Conservation (phyloP, 352 stramenopile species). For the Blastocystis sp. region DNA sequence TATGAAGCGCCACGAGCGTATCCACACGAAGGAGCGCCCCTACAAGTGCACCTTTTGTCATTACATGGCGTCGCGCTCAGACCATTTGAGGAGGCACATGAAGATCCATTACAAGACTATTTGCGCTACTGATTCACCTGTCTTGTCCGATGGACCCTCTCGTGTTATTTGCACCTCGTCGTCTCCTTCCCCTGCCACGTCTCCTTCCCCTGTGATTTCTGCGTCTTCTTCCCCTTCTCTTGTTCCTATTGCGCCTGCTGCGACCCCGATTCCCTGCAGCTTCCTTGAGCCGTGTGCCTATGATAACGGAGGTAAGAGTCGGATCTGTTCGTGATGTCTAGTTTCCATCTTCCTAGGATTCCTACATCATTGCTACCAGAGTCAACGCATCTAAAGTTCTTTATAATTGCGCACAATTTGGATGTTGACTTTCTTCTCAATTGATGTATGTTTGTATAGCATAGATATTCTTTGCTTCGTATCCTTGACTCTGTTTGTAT, state of each 20-base stretch:
- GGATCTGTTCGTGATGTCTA: neutral
- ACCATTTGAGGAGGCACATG: conserved; percentile 52
- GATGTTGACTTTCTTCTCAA: neutral
- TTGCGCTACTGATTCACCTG: neutral
- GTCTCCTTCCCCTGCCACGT: neutral
- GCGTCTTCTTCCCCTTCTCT: conserved; percentile 42
- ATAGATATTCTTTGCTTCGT: neutral
- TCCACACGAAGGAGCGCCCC: conserved; percentile 53
- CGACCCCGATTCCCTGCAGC: neutral
- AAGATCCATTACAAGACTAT: conserved; percentile 53
- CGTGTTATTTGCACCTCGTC: neutral
- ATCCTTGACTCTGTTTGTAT: neutral
- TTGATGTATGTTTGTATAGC: conserved; percentile 6
- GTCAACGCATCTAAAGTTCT: conserved; percentile 10
- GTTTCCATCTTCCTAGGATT: conserved; percentile 40
- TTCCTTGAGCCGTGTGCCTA: neutral
- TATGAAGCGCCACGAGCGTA: conserved; percentile 52
- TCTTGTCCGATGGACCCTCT: neutral
- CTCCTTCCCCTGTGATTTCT: conserved; percentile 36
- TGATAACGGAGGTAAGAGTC: conserved; percentile 25
- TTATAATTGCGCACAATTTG: conserved; percentile 2
- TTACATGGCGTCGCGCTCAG: conserved; percentile 45
- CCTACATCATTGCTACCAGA: conserved; percentile 33
- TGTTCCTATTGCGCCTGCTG: neutral
- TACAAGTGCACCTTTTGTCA: conserved; percentile 50